phyloP scores from a whole-genome alignment of 2,329 filamentous ascomycete species.

The Sclerotinia nivalis region DNA sequence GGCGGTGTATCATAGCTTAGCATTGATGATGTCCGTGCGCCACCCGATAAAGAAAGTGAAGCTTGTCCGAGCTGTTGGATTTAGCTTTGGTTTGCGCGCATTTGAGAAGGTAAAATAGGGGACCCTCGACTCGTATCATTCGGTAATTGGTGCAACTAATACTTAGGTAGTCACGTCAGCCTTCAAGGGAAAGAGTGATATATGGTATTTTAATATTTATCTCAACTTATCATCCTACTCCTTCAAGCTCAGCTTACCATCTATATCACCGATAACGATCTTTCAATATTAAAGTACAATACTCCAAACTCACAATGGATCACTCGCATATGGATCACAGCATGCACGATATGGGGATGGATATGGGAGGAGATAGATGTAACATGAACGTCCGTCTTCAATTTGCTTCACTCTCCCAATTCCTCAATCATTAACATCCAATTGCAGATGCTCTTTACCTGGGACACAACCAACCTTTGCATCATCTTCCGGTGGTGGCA shows the following conservation, averaged over 20 bases:
- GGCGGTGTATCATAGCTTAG: background rate
- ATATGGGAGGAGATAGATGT: conserved; percentile 64
- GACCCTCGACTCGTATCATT: conserved; percentile 1
- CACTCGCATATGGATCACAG: conserved; percentile 35
- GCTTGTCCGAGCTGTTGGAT: conserved; percentile 10
- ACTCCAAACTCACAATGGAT: conserved; percentile 2
- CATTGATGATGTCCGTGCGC: background rate
- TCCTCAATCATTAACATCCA: background rate
- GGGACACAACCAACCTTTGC: conserved; percentile 90
- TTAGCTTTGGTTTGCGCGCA: conserved; percentile 19
- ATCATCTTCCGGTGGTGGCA: conserved; percentile 95
- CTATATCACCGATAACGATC: background rate
- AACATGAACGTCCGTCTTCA: conserved; percentile 77
- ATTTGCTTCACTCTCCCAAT: background rate
- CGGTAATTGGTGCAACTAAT: conserved; percentile 3
- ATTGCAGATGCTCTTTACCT: conserved; percentile 95
- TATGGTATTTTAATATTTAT: background rate
- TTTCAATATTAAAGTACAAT: background rate
- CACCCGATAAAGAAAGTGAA: background rate
- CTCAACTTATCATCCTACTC: background rate
- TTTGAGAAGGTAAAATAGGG: conserved; percentile 22
- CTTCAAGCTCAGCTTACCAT: background rate
- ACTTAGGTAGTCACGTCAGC: background rate
- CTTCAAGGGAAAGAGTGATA: background rate
- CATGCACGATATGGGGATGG: conserved; percentile 52